These are phyloP conservation scores for Claviceps maximensis DNA, from an alignment of 2,329 filamentous ascomycete species.

Conservation along the genomic window DNA sequence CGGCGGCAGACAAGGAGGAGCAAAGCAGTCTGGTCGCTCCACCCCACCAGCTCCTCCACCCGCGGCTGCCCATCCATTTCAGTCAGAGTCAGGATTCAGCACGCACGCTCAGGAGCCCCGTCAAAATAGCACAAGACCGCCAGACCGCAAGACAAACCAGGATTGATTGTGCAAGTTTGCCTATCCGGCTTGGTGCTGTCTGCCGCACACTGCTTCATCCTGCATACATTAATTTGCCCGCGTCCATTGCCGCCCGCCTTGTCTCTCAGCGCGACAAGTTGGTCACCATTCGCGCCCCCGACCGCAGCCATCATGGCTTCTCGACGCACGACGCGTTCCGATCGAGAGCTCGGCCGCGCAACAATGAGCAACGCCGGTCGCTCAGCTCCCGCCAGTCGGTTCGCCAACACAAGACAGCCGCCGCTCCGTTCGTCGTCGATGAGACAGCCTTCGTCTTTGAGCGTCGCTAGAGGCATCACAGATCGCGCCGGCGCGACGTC, in stretches of 20 bases:
- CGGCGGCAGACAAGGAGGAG: too few relatives aligned
- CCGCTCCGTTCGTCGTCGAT: constrained; percentile 1
- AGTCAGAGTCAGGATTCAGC: too few relatives aligned
- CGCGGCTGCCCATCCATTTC: too few relatives aligned
- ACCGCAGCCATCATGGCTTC: constrained; percentile 5
- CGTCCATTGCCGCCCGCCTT: background rate
- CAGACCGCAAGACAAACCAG: too few relatives aligned
- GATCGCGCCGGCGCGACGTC: constrained; percentile 20
- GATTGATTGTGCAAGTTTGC: background rate
- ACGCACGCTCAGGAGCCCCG: background rate
- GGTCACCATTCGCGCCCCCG: background rate
- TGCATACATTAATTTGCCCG: background rate
- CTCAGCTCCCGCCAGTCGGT: constrained; percentile 1
- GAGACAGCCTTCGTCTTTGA: constrained; percentile 2
- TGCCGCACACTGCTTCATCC: background rate
- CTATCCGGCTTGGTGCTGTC: background rate
- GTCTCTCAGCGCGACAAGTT: background rate
- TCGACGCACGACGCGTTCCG: constrained; percentile 7
- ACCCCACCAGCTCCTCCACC: too few relatives aligned
- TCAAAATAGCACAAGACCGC: background rate
- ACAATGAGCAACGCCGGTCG: constrained; percentile 3
- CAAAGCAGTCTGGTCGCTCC: too few relatives aligned
- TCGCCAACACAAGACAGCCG: constrained; percentile 1
- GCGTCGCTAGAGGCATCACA: constrained; percentile 1
- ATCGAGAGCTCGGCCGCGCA: constrained; percentile 6